Conservation (phyloP, 495 filamentous ascomycete genomes). For the Penicillium paradoxum region DNA sequence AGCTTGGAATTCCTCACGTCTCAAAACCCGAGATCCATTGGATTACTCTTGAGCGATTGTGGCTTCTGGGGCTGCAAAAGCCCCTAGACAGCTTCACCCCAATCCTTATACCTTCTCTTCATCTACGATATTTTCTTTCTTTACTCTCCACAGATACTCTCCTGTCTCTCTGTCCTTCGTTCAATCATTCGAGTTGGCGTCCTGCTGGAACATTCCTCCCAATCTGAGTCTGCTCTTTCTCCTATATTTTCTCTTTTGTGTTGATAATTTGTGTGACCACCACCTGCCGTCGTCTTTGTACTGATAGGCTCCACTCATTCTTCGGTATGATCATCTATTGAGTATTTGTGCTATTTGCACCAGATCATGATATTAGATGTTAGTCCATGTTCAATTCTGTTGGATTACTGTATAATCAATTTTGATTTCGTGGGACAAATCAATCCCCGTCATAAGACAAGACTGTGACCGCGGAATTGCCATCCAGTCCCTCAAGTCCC, state of each 20-base stretch:
- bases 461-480: too few relatives aligned
- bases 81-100: background rate
- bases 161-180: conserved; percentile 17
- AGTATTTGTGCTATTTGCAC: conserved; percentile 16
- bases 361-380: conserved; percentile 20
- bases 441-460: too few relatives aligned
- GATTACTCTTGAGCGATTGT: conserved; percentile 5
- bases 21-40: background rate
- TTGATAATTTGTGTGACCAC: conserved; percentile 20
- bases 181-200: conserved; percentile 12
- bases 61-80: background rate
- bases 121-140: conserved; percentile 15
- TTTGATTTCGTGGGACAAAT: background rate
- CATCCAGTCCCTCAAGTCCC: too few relatives aligned
- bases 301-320: conserved; percentile 6
- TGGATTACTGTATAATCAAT: background rate
- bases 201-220: conserved; percentile 6
- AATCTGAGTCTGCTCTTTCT: conserved; percentile 15
- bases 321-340: conserved; percentile 12
- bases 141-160: conserved; percentile 13
- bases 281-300: conserved; percentile 8
- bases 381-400: conserved; percentile 7
- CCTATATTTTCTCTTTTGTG: conserved; percentile 20
- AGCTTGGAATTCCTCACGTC: background rate
- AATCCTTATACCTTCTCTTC: conserved; percentile 8